Conservation (phyloP, 1,284 basidiomycete genomes). For the Ustilago vetiveriae region DNA sequence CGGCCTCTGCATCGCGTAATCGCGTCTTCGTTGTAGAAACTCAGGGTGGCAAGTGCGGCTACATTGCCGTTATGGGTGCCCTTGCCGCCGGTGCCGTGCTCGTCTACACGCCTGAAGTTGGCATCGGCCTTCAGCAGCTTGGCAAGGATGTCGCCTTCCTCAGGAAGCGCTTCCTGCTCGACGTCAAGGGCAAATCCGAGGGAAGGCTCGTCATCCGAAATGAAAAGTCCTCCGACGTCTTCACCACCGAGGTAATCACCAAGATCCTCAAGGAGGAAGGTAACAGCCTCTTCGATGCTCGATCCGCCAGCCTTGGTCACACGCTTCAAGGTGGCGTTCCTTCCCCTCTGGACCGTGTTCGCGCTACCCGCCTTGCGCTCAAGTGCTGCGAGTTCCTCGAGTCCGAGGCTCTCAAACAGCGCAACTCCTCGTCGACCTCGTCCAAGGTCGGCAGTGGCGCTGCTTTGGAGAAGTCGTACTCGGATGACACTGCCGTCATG, state of each 20-base stretch:
- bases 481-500: constrained; percentile 79
- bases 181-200: constrained; percentile 87
- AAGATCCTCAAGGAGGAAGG: constrained; percentile 96
- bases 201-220: constrained; percentile 86
- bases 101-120: constrained; percentile 92
- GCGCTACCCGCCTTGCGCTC: constrained; percentile 86
- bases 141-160: constrained; percentile 88
- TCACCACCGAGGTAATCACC: constrained; percentile 89
- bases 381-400: constrained; percentile 96
- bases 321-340: constrained; percentile 95
- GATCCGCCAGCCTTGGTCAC: constrained; percentile 92
- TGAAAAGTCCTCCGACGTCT: constrained; percentile 86
- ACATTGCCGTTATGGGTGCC: constrained; percentile 92
- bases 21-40: constrained; percentile 98
- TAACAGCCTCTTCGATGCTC: constrained; percentile 87
- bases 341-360: constrained; percentile 89
- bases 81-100: constrained; percentile 91
- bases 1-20: constrained; percentile 91
- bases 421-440: constrained; percentile 34
- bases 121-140: constrained; percentile 83
- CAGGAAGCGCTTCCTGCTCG: constrained; percentile 83
- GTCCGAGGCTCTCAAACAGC: constrained; percentile 73
- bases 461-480: constrained; percentile 61
- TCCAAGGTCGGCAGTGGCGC: constrained; percentile 49
- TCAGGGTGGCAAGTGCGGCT: constrained; percentile 95